Base-by-base conservation (phyloP, 2,329 filamentous ascomycete species). In the Botrytis elliptica region DNA sequence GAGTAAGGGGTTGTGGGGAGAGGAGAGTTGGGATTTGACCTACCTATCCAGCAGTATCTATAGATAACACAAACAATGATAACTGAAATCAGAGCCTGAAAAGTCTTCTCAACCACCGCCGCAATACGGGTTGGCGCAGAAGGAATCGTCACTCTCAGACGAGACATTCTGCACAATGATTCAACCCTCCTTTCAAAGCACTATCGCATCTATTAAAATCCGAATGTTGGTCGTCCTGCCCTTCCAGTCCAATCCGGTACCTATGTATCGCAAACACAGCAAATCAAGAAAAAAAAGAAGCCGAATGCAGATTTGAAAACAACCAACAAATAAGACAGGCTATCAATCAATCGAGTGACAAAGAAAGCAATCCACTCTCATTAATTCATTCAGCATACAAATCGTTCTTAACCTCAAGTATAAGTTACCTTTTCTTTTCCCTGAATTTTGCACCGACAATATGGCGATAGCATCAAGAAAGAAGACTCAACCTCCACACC, bases 1-100 rank as follows among this genome's bases (percentile, higher is more conserved):
- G 8, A 29, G 6, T 29, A 14, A 46, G 8, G 20, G 38, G 60
- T 9, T 40, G 60, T 40, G 36, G 4, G 16, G 1, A 10, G 42
- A 33, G 36, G 46, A 33, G 22, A 70, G 38, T 22, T 36, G 49
- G 18, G 25, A 29, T 74, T 42, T 67, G 10, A 18, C n/a, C 52
- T 69, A 80, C 78, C 78, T 75, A 78, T 75, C 76, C 77, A 80
- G 67, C 79, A 81, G 71, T 79, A 81, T 75, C 79, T 78, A 59
- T 79, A 80, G 42, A 80, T 68, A 20, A 79, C 79, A 52, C 73
- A 77, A 29, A 75, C 72, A 36, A 79, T 73, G 62, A 78, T 72
- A 29, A 77, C 40, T 46, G 73, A 71, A 36, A 80, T 72, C 20
- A 79, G 73, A 22, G 69, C 70, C 63, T 76, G 78, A n/a, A 77